These are phyloP conservation scores for Terfezia claveryi DNA, from an alignment of 495 filamentous ascomycete species.

Conservation along the genomic window DNA sequence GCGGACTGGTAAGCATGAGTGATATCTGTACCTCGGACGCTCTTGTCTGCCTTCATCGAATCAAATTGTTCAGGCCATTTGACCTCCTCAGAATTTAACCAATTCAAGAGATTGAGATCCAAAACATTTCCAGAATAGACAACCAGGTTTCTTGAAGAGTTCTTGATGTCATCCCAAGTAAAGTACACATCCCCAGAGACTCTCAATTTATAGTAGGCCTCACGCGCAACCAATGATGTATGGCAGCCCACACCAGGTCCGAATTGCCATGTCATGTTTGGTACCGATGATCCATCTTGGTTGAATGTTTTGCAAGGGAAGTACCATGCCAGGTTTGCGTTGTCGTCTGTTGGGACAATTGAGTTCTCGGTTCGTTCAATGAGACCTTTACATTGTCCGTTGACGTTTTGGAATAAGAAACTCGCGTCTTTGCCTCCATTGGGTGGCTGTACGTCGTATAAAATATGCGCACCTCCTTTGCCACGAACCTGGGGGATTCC, in stretches of 20 bases:
- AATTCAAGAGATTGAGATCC: constrained; percentile 72
- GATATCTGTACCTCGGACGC: constrained; percentile 68
- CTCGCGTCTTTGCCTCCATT: constrained; percentile 77
- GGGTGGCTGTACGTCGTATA: constrained; percentile 66
- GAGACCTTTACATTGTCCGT: constrained; percentile 83
- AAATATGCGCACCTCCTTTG: constrained; percentile 40
- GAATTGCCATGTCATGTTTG: constrained; percentile 48
- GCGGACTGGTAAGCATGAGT: constrained; percentile 64
- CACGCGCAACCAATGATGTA: constrained; percentile 41
- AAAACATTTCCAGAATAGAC: constrained; percentile 87
- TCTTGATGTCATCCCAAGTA: constrained; percentile 87
- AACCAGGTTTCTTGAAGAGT: constrained; percentile 66
- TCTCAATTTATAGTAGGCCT: constrained; percentile 46
- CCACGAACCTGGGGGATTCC: constrained; percentile 41
- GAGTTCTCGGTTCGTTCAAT: constrained; percentile 51
- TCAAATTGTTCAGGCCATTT: constrained; percentile 55
- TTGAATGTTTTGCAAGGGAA: constrained; percentile 84
- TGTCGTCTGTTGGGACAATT: constrained; percentile 52
- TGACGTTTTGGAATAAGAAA: constrained; percentile 97
- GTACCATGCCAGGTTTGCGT: constrained; percentile 78
- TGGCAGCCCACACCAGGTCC: constrained; percentile 75
- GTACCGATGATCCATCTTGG: constrained; percentile 67
- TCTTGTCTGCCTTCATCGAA: constrained; percentile 50
- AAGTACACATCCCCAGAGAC: constrained; percentile 64
- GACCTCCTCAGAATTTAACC: constrained; percentile 81